Percentiles rank a stretch among this genome's conserved stretches.
Evolutionary conservation across 2,329 filamentous ascomycete genomes (phyloP).

Genomic region (Penicillium sp.): DNA sequence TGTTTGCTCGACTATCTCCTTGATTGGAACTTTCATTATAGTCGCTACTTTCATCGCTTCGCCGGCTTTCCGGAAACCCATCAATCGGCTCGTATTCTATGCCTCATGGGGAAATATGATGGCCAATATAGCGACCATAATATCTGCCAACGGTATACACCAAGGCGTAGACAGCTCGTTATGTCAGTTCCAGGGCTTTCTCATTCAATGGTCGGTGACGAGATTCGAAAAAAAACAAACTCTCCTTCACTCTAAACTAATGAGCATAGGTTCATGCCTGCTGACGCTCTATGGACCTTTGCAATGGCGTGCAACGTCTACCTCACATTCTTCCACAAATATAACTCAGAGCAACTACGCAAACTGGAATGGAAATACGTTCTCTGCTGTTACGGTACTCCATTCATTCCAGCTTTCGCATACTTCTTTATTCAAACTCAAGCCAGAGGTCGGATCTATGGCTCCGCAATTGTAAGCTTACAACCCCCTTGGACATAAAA

Average conservation of each 20-base stretch:
- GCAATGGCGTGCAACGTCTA: constrained; percentile 85
- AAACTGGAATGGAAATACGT: constrained; percentile 72
- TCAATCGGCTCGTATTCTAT: constrained; percentile 82
- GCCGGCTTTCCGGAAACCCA: constrained; percentile 76
- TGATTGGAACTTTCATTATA: constrained; percentile 71
- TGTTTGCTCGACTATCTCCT: constrained; percentile 68
- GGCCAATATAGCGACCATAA: constrained; percentile 74
- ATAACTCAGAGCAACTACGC: constrained; percentile 64
- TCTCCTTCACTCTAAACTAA: constrained; percentile 6
- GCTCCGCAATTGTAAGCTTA: constrained; percentile 62
- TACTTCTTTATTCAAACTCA: constrained; percentile 65
- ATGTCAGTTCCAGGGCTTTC: constrained; percentile 75
- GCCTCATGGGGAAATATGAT: constrained; percentile 80
- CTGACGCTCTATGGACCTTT: constrained; percentile 74
- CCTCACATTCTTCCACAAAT: constrained; percentile 76
- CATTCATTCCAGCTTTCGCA: constrained; percentile 67
- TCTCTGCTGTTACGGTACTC: constrained; percentile 70
- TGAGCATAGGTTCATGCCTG: constrained; percentile 69
- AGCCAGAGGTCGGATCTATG: constrained; percentile 65
- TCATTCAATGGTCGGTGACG: constrained; percentile 78
- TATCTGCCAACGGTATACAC: constrained; percentile 63
- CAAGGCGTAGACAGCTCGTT: constrained; percentile 55
- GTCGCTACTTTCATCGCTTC: constrained; percentile 70
- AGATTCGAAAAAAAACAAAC: not conserved
- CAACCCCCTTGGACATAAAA: not conserved